A percentile compares a stretch with the other conserved stretches of the same genome.
Conservation (phyloP, 805 yeast genomes). For the Priceomyces castillae region DNA sequence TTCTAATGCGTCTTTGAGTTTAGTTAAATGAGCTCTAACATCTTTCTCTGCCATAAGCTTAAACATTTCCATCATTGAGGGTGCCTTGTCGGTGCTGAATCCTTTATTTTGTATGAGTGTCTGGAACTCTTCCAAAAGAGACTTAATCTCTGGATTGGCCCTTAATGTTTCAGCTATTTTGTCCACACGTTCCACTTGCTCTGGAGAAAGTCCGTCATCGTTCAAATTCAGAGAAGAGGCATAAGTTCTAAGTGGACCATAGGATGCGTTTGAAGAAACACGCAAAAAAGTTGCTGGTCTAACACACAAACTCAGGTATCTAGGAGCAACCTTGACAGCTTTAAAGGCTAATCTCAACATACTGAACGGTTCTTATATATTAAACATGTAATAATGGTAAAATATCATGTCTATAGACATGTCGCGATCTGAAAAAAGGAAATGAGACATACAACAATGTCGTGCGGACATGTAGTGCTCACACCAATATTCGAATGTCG, state of each 20-base stretch:
- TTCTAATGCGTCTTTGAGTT: conserved; percentile 31
- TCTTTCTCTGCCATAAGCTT: conserved; percentile 36
- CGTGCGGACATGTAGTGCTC: not conserved
- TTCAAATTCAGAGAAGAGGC: conserved; percentile 9
- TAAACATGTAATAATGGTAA: not conserved
- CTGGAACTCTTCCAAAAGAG: conserved; percentile 30
- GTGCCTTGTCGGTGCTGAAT: conserved; percentile 27
- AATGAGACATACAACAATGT: not conserved
- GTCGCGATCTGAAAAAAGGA: not conserved
- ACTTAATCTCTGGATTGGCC: conserved; percentile 29
- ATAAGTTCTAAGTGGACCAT: conserved; percentile 6
- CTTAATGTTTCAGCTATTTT: conserved; percentile 13
- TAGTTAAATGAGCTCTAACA: conserved; percentile 26
- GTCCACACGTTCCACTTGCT: conserved; percentile 14
- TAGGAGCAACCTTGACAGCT: not conserved
- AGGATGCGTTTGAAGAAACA: not conserved
- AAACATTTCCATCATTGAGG: conserved; percentile 36
- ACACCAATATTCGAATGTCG: not conserved
- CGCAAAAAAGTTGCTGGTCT: not conserved
- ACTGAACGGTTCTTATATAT: not conserved
- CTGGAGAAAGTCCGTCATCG: conserved; percentile 5
- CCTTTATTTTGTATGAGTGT: conserved; percentile 31
- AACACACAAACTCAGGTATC: not conserved
- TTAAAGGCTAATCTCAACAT: not conserved
- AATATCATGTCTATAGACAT: not conserved